Evolutionary conservation across 2,329 filamentous ascomycete genomes (phyloP).

Genomic region (Colletotrichum musae): DNA sequence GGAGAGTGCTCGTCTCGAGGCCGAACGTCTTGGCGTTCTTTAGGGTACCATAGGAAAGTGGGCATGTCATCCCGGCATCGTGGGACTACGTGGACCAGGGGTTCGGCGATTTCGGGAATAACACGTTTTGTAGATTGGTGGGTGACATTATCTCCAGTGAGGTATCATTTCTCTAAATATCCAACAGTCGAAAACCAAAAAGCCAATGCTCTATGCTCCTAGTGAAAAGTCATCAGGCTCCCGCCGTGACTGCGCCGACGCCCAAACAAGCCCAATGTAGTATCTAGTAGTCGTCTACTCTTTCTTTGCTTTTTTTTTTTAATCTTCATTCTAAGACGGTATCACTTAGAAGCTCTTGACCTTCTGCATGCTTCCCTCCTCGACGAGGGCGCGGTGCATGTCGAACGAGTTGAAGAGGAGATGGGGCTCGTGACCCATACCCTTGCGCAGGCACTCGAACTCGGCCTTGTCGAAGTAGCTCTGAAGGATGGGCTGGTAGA

Average conservation of each 20-base stretch:
- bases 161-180: slow-evolving; percentile 37
- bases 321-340: background rate
- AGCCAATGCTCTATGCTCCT: slow-evolving; percentile 21
- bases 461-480: slow-evolving; percentile 91
- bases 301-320: background rate
- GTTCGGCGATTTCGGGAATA: slow-evolving; percentile 11
- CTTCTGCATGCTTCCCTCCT: slow-evolving; percentile 90
- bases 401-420: slow-evolving; percentile 89
- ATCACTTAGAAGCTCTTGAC: slow-evolving; percentile 72
- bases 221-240: slow-evolving; percentile 7
- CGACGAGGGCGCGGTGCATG: slow-evolving; percentile 86
- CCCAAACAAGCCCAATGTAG: background rate
- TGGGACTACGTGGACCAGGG: background rate
- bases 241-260: slow-evolving; percentile 24
- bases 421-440: slow-evolving; percentile 92
- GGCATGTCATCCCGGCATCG: background rate
- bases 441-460: slow-evolving; percentile 87
- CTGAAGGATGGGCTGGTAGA: slow-evolving; percentile 85
- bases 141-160: slow-evolving; percentile 28
- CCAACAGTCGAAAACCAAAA: slow-evolving; percentile 1
- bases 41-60: background rate
- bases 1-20: background rate
- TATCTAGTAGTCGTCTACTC: background rate
- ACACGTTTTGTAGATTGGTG: background rate
- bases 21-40: background rate